Base-by-base conservation (phyloP, 805 yeast genomes). In the Starmera caribaea region DNA sequence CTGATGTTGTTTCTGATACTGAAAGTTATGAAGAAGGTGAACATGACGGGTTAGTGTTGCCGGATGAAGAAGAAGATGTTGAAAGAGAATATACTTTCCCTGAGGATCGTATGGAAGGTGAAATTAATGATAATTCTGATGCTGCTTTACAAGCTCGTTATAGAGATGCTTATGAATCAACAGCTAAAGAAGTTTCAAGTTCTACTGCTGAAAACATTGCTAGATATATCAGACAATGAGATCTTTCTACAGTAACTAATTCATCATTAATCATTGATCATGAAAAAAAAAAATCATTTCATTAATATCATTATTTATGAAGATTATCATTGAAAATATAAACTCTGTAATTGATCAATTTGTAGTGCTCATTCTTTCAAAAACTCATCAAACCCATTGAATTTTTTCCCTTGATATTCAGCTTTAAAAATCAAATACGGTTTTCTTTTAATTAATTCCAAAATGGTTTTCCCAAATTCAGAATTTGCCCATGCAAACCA, bases 401-500 rank as follows among this genome's bases (percentile, higher is more conserved):
- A 24, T 24, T 47, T 45, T 3, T 21, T 16, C 15, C 42, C 30
- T 30, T 44, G 40, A 35, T 40, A 57, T 38, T 68, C 67, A 3
- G 65, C 58, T 35, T 71, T 72, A 51, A 84, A 80, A 12, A 86
- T 72, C 46, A 85, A 61, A 51, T 81, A 73, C 0, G 95, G 95
- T 53, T 81, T 83, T 38, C 82, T 63, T 42, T 69, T 62, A 2
- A 90, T 88, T 44, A 87, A 61, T 50, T 85, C 81, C 35, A 87
- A 57, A n/a, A 87, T 79, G 1, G 94, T 81, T 58, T 84, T 84
- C 16, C 88, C 96, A 62, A 87, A 85, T 59, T 88, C 96, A 1
- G 94, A 78, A 55, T 87, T 87, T 49, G 94, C 83, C 96, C 96
- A 87, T 5, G 95, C 81, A 64, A 88, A 88, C 96, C 96, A 87